Conservation (phyloP, 305 asterid species). For the Solanum aculeatissimum region DNA sequence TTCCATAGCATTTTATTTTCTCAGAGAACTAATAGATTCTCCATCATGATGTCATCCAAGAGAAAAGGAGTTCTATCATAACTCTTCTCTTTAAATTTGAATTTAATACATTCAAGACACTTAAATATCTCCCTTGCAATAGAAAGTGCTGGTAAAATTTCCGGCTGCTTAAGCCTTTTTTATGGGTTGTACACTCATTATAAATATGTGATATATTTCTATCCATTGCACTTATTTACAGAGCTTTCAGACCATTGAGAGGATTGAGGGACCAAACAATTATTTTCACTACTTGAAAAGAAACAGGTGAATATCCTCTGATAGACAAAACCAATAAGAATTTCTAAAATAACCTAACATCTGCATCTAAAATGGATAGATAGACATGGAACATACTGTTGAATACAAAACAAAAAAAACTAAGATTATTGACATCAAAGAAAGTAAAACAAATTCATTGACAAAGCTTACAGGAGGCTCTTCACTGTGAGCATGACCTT, state of each 20-base stretch:
- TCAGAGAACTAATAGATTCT: neutral
- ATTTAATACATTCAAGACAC: neutral
- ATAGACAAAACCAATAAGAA: neutral
- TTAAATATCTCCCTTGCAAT: neutral
- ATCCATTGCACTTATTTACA: neutral
- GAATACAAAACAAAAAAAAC: neutral
- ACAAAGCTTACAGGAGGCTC: conserved; percentile 54
- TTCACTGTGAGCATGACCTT: conserved; percentile 54
- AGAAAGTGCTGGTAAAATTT: neutral
- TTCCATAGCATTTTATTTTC: neutral
- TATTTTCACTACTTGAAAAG: neutral
- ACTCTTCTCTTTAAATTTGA: neutral
- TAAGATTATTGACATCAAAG: neutral
- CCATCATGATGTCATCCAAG: neutral
- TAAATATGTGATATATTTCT: neutral
- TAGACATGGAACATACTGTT: neutral
- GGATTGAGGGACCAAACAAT: neutral
- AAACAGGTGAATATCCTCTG: neutral
- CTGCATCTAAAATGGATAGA: neutral
- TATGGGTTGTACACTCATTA: neutral
- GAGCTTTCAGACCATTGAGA: neutral
- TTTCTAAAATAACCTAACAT: neutral
- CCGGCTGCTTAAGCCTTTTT: neutral
- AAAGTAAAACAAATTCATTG: neutral
- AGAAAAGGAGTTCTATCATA: neutral